Evolutionary conservation across 2,329 filamentous ascomycete genomes (phyloP).

Genomic region (Penicillium sp.): DNA sequence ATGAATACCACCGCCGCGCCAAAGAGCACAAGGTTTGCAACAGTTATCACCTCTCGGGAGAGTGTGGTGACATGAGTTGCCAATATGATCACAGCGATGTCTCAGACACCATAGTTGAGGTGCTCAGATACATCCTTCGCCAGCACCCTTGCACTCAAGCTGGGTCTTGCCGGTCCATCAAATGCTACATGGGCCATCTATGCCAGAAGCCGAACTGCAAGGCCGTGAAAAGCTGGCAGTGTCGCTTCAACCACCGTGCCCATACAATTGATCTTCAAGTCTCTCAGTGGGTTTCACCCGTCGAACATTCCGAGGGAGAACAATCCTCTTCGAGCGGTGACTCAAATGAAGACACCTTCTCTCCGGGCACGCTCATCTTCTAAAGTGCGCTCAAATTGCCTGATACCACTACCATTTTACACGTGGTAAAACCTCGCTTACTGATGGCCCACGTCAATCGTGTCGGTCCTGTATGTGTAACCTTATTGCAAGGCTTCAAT

Average conservation of each 20-base stretch:
- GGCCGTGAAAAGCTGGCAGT: slow-evolving; percentile 32
- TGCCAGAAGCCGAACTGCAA: slow-evolving; percentile 38
- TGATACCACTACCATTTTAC: background rate
- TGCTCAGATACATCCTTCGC: slow-evolving; percentile 49
- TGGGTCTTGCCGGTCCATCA: slow-evolving; percentile 43
- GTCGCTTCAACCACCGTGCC: slow-evolving; percentile 30
- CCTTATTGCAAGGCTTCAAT: slow-evolving; percentile 2
- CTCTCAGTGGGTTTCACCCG: slow-evolving; percentile 25
- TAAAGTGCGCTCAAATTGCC: slow-evolving; percentile 1
- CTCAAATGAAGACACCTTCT: slow-evolving; percentile 14
- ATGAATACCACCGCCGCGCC: slow-evolving; percentile 42
- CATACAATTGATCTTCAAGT: slow-evolving; percentile 30
- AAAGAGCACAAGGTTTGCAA: slow-evolving; percentile 52
- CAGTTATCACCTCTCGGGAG: slow-evolving; percentile 47
- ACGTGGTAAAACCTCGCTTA: slow-evolving; percentile 3
- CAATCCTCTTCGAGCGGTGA: slow-evolving; percentile 19
- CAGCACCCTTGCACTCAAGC: slow-evolving; percentile 46
- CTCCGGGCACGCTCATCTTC: slow-evolving; percentile 5
- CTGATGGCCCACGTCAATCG: slow-evolving; percentile 3
- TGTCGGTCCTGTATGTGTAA: slow-evolving; percentile 13
- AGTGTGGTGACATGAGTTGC: slow-evolving; percentile 43
- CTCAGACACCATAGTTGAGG: slow-evolving; percentile 40
- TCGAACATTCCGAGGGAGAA: slow-evolving; percentile 21
- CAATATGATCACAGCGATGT: slow-evolving; percentile 51
- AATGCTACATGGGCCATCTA: slow-evolving; percentile 51